Evolutionary conservation across 2,329 filamentous ascomycete species (phyloP).

Genomic region (Ophiostoma fasciatum): DNA sequence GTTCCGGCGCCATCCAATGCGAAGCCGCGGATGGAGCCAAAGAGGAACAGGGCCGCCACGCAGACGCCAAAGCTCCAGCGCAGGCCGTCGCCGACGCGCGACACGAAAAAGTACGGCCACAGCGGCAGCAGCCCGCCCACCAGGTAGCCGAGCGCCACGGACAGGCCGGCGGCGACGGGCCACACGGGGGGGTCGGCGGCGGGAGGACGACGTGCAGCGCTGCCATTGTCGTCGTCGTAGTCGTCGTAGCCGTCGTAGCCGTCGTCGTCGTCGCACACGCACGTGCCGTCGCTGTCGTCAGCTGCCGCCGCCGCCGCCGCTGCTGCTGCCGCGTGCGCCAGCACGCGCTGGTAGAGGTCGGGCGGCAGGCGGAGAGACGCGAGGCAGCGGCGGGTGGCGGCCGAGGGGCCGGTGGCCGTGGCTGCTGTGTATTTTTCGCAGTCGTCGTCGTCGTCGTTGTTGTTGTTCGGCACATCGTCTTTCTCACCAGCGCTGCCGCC

Average conservation of each 20-base stretch:
- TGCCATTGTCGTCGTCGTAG: constrained; percentile 1
- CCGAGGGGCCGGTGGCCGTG: neutral
- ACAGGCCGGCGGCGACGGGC: constrained; percentile 14
- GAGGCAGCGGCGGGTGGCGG: constrained; percentile 9
- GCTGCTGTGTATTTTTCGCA: constrained; percentile 17
- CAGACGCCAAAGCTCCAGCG: constrained; percentile 20
- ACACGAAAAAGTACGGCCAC: constrained; percentile 18
- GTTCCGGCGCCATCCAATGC: constrained; percentile 4
- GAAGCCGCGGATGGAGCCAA: constrained; percentile 18
- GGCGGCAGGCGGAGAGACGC: constrained; percentile 11
- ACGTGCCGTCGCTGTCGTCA: neutral
- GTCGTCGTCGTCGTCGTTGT: constrained; percentile 4
- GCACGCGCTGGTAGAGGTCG: constrained; percentile 11
- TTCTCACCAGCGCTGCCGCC: too few relatives aligned
- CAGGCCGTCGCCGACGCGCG: constrained; percentile 15
- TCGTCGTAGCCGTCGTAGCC: constrained; percentile 4
- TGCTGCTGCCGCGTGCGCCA: constrained; percentile 7
- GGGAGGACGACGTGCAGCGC: too few relatives aligned
- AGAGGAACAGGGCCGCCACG: constrained; percentile 17
- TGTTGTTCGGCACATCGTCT: constrained; percentile 9
- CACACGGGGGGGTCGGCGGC: constrained; percentile 7
- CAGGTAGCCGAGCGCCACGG: constrained; percentile 17
- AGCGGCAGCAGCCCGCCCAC: constrained; percentile 18
- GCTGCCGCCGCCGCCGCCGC: constrained; percentile 1
- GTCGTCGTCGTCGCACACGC: neutral